Evolutionary conservation across 495 filamentous ascomycete genomes (phyloP).

Genomic region (Penicillium waksmanii): DNA sequence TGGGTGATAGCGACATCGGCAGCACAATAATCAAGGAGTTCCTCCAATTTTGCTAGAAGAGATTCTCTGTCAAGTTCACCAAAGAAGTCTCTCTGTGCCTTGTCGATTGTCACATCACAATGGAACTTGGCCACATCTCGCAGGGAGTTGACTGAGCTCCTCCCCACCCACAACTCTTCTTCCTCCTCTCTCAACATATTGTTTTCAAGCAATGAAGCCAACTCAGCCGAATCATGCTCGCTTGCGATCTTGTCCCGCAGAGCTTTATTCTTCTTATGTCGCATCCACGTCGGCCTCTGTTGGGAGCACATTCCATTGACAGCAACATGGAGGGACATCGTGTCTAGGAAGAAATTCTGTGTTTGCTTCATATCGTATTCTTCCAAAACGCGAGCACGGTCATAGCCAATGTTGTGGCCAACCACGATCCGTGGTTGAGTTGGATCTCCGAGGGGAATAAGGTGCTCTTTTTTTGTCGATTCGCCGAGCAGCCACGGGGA

Average conservation of each 20-base stretch:
- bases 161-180: slow-evolving; percentile 92
- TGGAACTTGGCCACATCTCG: slow-evolving; percentile 97
- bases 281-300: slow-evolving; percentile 96
- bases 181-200: slow-evolving; percentile 74
- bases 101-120: slow-evolving; percentile 89
- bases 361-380: slow-evolving; percentile 86
- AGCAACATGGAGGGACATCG: slow-evolving; percentile 97
- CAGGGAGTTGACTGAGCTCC: slow-evolving; percentile 93
- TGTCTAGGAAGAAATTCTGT: slow-evolving; percentile 88
- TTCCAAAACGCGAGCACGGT: slow-evolving; percentile 83
- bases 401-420: slow-evolving; percentile 96
- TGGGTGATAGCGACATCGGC: slow-evolving; percentile 93
- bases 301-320: slow-evolving; percentile 99
- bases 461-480: slow-evolving; percentile 71
- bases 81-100: slow-evolving; percentile 83
- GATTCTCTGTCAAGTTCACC: slow-evolving; percentile 76
- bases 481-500: slow-evolving; percentile 94
- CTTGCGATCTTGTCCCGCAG: slow-evolving; percentile 77
- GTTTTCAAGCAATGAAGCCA: slow-evolving; percentile 70
- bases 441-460: slow-evolving; percentile 84
- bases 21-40: slow-evolving; percentile 93
- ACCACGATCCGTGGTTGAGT: slow-evolving; percentile 73
- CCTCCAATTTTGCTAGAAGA: slow-evolving; percentile 69
- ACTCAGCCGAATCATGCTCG: slow-evolving; percentile 69
- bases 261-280: slow-evolving; percentile 86